Evolutionary conservation across 164 flowering plant species (phyloP), one percentile per base, ranked within the genome.

Genomic region (Liriodendron chinense): DNA sequence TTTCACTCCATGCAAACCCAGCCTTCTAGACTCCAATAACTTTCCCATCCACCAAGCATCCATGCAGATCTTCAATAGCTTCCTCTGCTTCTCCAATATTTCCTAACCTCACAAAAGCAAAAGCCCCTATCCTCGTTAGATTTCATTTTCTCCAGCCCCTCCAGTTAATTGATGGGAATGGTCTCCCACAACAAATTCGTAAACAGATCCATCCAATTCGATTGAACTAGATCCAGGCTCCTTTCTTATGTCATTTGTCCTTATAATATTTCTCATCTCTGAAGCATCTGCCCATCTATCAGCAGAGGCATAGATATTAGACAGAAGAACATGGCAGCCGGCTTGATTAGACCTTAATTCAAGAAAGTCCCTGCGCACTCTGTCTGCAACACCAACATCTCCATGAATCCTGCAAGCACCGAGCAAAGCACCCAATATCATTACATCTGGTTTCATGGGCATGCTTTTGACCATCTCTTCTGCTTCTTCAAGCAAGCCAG

Each of bases 351-450:
- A 53, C 16, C 71, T 71, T 70, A 69, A 65, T n/a, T 68, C 53
- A 9, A 82, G 62, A 24, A 82, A 76, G 71, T 73, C 67, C 59
- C 21, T 70, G 1, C 77, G 61, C 48, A 78, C 13, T 74, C 72
- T 59, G 28, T 76, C 73, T 24, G 81, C 84, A 62, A 74, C 50
- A 48, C 34, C 18, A 26, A 68, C 70, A 53, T 77, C 47, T 2
- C 82, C 78, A 56, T 79, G 80, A 53, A 82, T 76, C 76, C 74
- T 82, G 49, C 84, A 82, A 56, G 84, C 84, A 74, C 84, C 78
- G 10, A 82, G 74, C 70, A 82, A 47, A 73, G 84, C 74, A 53
- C 82, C 82, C 73, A 79, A 63, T 50, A 79, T 74, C 80, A 74
- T 79, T 49, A 71, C 72, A 69, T 82, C 84, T 23, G 84, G 82